Conservation (phyloP, 1,284 basidiomycete species). For the Sanghuangporus weigelae region DNA sequence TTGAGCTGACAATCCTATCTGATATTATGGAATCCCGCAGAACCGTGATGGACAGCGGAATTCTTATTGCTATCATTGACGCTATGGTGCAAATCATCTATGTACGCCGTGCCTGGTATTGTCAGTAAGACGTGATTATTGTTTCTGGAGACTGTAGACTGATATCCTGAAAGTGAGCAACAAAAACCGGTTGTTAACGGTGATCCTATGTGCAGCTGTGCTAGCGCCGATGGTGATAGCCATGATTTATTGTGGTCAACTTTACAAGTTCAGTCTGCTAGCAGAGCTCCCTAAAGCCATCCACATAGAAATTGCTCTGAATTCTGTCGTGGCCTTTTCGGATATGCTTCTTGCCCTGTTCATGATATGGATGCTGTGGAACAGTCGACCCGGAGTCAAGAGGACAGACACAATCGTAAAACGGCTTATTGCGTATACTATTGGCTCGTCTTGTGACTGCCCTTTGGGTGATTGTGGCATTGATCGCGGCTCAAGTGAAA, state of each 20-base stretch:
- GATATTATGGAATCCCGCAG: too few species aligned
- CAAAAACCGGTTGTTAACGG: not conserved
- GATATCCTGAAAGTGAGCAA: not conserved
- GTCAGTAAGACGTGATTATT: not conserved
- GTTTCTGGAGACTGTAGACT: not conserved
- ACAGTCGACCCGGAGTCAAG: not conserved
- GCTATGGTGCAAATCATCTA: not conserved
- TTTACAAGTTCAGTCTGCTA: not conserved
- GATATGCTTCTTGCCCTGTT: not conserved
- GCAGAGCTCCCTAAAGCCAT: not conserved
- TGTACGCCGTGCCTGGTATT: not conserved
- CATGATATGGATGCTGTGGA: not conserved
- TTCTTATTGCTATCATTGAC: not conserved
- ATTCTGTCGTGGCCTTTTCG: not conserved
- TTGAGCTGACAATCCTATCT: not conserved
- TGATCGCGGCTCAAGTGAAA: not conserved
- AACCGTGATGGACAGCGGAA: not conserved
- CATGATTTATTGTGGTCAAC: not conserved
- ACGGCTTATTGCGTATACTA: not conserved
- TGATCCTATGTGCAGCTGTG: not conserved
- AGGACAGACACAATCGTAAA: not conserved
- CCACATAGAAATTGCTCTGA: not conserved
- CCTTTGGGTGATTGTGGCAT: not conserved
- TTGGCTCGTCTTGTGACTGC: not conserved
- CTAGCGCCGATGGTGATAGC: not conserved